phyloP scores from a whole-genome alignment of 805 yeast genomes.

The Schizosaccharomyces octosporus region DNA sequence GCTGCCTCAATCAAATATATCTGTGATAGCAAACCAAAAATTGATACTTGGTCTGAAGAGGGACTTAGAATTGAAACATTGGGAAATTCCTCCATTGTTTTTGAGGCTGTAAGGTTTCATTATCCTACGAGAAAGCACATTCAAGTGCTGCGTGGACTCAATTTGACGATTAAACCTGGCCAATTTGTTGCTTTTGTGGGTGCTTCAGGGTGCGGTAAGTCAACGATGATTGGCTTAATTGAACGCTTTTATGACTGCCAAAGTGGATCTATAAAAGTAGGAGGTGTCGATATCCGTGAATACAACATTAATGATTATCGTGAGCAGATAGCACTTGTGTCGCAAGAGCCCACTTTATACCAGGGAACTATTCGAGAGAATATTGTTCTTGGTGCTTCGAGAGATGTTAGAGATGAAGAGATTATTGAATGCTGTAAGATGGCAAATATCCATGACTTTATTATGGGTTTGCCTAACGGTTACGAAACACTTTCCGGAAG shows the following conservation, averaged over 20 bases:
- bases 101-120: constrained; percentile 17
- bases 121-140: constrained; percentile 13
- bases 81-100: constrained; percentile 18
- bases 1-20: constrained; percentile 14
- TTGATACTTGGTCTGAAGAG: constrained; percentile 14
- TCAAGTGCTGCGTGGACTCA: constrained; percentile 11
- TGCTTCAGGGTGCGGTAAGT: constrained; percentile 36
- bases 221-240: constrained; percentile 25
- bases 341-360: constrained; percentile 35
- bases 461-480: constrained; percentile 26
- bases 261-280: constrained; percentile 22
- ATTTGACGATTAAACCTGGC: constrained; percentile 35
- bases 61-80: constrained; percentile 11
- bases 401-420: constrained; percentile 16
- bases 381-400: constrained; percentile 20
- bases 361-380: constrained; percentile 63
- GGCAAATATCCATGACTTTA: constrained; percentile 29
- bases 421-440: constrained; percentile 21
- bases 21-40: constrained; percentile 14
- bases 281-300: constrained; percentile 22
- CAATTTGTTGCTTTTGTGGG: constrained; percentile 75
- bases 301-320: constrained; percentile 29
- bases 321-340: constrained; percentile 31
- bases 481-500: constrained; percentile 26
- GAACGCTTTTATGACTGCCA: constrained; percentile 32